Percentiles rank a stretch among this genome's conserved stretches.
These are phyloP conservation scores for Escallonia rubra DNA, from an alignment of 129 eudicot species.

Conservation along the genomic window DNA sequence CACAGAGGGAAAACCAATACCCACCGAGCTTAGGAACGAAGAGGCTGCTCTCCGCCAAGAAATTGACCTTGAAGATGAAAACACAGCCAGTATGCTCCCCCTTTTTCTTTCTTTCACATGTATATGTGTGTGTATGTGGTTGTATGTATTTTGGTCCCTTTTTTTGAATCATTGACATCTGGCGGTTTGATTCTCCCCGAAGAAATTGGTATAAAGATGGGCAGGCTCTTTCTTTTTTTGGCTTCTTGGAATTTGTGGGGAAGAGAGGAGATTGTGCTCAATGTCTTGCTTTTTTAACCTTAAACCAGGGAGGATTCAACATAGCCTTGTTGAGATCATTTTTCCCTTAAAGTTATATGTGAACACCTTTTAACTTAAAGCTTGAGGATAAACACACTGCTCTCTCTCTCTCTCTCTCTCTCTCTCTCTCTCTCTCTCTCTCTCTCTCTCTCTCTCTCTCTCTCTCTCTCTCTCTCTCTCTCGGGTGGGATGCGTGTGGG, in stretches of 20 bases:
- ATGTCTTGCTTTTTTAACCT: too few relatives aligned
- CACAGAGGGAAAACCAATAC: slow-evolving; percentile 92
- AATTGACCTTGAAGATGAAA: slow-evolving; percentile 87
- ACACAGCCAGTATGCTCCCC: slow-evolving; percentile 53
- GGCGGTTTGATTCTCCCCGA: too few relatives aligned
- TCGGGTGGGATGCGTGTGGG: neutral
- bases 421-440: neutral
- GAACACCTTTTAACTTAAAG: slow-evolving; percentile 1
- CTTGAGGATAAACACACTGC: slow-evolving; percentile 86
- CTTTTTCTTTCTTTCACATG: neutral
- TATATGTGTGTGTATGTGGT: neutral
- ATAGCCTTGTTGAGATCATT: too few relatives aligned
- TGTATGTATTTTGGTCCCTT: neutral
- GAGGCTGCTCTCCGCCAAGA: slow-evolving; percentile 90
- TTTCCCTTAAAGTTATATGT: too few relatives aligned
- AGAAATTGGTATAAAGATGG: too few relatives aligned
- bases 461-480: neutral
- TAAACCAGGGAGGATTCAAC: too few relatives aligned
- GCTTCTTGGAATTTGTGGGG: too few relatives aligned
- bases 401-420: slow-evolving; percentile 18
- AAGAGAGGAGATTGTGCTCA: too few relatives aligned
- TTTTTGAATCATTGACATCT: neutral
- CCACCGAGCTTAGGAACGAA: slow-evolving; percentile 92
- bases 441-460: neutral
- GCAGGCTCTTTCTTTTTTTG: too few relatives aligned